These are phyloP conservation scores for Aaosphaeria arxii DNA, from an alignment of 2,329 filamentous ascomycete genomes.

Conservation along the genomic window DNA sequence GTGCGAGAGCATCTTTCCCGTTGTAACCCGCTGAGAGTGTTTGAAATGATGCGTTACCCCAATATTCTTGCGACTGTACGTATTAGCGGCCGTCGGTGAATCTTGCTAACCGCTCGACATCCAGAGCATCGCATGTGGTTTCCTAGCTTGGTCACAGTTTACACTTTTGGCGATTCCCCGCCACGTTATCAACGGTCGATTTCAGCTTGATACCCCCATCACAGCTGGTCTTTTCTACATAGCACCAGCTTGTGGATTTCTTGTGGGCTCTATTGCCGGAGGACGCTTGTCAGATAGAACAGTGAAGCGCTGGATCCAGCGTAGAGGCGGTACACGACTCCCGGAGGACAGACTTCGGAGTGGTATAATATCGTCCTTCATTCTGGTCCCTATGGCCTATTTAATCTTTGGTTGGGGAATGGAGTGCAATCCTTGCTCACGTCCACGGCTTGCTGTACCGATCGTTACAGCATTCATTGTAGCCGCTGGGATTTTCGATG, in stretches of 20 bases:
- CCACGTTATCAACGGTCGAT: slow-evolving; percentile 11
- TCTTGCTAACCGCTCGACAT: too few relatives aligned
- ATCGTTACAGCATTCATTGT: slow-evolving; percentile 29
- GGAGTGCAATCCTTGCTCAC: slow-evolving; percentile 16
- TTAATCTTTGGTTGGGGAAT: slow-evolving; percentile 40
- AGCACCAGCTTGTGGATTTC: slow-evolving; percentile 15
- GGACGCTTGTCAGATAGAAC: slow-evolving; percentile 17
- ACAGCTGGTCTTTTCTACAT: slow-evolving; percentile 18
- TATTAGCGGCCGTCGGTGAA: too few relatives aligned
- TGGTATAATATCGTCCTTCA: slow-evolving; percentile 23
- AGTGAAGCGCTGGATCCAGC: slow-evolving; percentile 10
- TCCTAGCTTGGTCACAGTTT: slow-evolving; percentile 18
- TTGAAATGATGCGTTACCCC: too few relatives aligned
- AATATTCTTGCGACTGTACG: too few relatives aligned
- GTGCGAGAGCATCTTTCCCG: too few relatives aligned
- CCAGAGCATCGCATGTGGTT: slow-evolving; percentile 5
- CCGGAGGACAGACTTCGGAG: slow-evolving; percentile 16
- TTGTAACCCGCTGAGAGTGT: too few relatives aligned
- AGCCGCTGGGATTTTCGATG: slow-evolving; percentile 36
- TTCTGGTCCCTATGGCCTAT: slow-evolving; percentile 28
- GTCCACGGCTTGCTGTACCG: background rate
- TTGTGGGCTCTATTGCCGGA: slow-evolving; percentile 15
- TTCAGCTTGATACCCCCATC: slow-evolving; percentile 12
- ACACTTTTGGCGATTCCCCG: slow-evolving; percentile 12
- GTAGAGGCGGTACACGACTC: slow-evolving; percentile 10